phyloP scores from a whole-genome alignment of 805 yeast genomes.

The Jamesozyma jinghongensis region DNA sequence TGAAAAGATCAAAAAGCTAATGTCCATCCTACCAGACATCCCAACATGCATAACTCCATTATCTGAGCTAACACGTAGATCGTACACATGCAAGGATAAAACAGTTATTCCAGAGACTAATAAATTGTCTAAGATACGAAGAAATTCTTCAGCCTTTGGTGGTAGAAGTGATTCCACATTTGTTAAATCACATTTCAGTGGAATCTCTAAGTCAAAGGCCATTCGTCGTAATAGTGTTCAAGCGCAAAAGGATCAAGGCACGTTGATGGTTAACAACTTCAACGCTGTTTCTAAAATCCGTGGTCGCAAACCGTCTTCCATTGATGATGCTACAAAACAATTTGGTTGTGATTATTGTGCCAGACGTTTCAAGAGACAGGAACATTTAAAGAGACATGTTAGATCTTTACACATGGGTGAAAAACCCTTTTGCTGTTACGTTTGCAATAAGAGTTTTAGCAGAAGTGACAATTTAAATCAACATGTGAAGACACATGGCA shows the following conservation, averaged over 20 bases:
- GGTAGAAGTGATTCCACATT: not conserved
- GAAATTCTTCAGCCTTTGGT: not conserved
- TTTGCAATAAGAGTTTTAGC: conserved; percentile 55
- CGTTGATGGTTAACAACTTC: not conserved
- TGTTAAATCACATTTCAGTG: not conserved
- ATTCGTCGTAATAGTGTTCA: not conserved
- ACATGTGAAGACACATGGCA: conserved; percentile 50
- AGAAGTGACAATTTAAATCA: conserved; percentile 58
- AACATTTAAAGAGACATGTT: conserved; percentile 65
- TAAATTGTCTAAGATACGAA: not conserved
- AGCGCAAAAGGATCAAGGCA: not conserved
- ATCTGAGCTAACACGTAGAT: not conserved
- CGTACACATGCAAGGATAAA: too few species aligned
- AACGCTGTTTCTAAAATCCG: conserved; percentile 32
- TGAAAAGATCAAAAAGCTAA: conserved; percentile 2
- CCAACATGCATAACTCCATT: not conserved
- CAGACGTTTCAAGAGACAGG: conserved; percentile 62
- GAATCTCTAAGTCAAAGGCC: too few species aligned
- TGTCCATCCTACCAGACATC: conserved; percentile 1
- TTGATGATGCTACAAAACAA: conserved; percentile 48
- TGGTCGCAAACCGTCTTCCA: conserved; percentile 57
- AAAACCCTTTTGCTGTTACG: conserved; percentile 55
- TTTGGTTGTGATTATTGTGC: conserved; percentile 56
- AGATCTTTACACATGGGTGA: conserved; percentile 64
- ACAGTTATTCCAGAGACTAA: not conserved